A percentile compares a stretch with the other conserved stretches of the same genome.
Evolutionary conservation across 306 rosid species (phyloP).

Genomic region (Vigna radiata): DNA sequence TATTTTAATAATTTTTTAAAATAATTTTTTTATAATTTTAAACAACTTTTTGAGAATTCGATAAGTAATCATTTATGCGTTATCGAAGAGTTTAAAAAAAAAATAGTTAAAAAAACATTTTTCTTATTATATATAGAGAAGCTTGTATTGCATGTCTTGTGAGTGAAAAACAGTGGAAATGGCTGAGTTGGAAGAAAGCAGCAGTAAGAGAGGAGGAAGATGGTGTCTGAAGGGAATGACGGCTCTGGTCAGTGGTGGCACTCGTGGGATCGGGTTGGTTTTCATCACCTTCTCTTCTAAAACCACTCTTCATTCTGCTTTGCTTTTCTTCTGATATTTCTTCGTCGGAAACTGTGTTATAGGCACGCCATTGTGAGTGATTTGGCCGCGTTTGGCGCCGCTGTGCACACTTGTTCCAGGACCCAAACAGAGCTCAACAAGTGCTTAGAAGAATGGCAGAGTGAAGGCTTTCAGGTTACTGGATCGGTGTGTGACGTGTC

Average conservation of each 20-base stretch:
- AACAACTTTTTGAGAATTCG: too few relatives aligned
- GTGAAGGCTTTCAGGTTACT: conserved; percentile 61
- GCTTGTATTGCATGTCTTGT: too few relatives aligned
- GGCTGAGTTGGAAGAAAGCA: conserved; percentile 39
- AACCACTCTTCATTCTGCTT: not conserved
- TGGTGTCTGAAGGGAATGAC: conserved; percentile 84
- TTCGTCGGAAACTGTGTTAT: not conserved
- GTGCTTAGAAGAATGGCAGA: conserved; percentile 71
- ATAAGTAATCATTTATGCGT: too few relatives aligned
- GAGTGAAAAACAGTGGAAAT: conserved; percentile 7
- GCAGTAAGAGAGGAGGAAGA: conserved; percentile 49
- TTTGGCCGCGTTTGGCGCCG: conserved; percentile 74
- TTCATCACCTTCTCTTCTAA: not conserved
- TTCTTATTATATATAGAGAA: too few relatives aligned
- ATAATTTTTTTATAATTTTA: too few relatives aligned
- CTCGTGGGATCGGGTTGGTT: conserved; percentile 97
- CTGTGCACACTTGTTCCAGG: conserved; percentile 82
- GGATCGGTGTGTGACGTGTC: conserved; percentile 82
- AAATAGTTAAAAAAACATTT: too few relatives aligned
- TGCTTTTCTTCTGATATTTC: not conserved
- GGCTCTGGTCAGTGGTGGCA: conserved; percentile 92
- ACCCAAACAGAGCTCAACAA: conserved; percentile 68
- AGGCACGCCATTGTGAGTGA: conserved; percentile 89
- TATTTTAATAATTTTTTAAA: too few relatives aligned
- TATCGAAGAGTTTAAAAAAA: too few relatives aligned